phyloP scores from a whole-genome alignment of 768 basidiomycete species.

The Xerocomellus amylosporus region DNA sequence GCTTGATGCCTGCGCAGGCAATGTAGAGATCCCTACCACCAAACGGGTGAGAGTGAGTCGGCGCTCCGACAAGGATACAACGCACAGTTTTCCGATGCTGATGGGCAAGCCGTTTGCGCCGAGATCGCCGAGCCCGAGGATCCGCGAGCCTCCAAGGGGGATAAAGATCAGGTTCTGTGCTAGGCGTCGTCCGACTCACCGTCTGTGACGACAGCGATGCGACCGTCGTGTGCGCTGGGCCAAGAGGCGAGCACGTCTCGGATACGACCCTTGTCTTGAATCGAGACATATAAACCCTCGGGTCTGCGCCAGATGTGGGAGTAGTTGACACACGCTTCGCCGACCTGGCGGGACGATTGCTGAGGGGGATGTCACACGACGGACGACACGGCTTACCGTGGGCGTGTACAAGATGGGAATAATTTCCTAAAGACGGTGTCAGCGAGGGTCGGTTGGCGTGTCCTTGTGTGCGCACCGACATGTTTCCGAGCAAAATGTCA shows the following conservation, averaged over 20 bases:
- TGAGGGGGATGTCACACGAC: conserved; percentile 11
- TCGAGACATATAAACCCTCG: conserved; percentile 60
- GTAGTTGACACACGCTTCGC: conserved; percentile 70
- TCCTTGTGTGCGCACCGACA: conserved; percentile 42
- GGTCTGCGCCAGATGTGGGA: conserved; percentile 67
- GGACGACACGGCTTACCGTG: conserved; percentile 41
- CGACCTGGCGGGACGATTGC: conserved; percentile 40
- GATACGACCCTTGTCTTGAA: conserved; percentile 64
- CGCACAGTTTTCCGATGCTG: conserved; percentile 70
- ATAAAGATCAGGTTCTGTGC: neutral
- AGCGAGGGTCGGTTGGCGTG: neutral
- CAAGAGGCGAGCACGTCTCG: conserved; percentile 53
- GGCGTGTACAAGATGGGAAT: conserved; percentile 75
- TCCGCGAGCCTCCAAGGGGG: conserved; percentile 50
- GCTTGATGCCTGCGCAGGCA: conserved; percentile 64
- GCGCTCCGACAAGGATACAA: conserved; percentile 10
- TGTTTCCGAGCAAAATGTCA: conserved; percentile 55
- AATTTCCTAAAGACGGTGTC: conserved; percentile 40
- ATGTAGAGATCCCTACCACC: conserved; percentile 57
- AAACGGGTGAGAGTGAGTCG: neutral
- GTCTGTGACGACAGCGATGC: conserved; percentile 79
- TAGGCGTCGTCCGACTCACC: conserved; percentile 35
- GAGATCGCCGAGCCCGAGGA: conserved; percentile 61
- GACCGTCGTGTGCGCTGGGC: conserved; percentile 42
- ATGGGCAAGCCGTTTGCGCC: conserved; percentile 47